Evolutionary conservation across 2,329 filamentous ascomycete species (phyloP), one percentile per base, ranked within the genome.

Genomic region (Neofusicoccum sp.): DNA sequence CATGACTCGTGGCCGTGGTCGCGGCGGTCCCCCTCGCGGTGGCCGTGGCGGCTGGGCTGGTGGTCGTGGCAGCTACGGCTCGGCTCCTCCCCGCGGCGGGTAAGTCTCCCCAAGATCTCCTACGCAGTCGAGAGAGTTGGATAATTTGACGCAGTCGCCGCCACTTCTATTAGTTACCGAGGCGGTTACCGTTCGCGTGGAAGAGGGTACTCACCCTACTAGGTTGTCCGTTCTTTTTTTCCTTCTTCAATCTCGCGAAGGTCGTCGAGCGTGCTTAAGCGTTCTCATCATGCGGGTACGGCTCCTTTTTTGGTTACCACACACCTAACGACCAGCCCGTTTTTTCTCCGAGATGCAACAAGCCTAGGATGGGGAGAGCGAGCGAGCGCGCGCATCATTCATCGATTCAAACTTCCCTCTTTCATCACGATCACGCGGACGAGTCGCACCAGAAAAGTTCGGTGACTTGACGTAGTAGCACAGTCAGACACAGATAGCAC

Each of bases 1-100:
- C 63, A 93, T 99, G 91, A 89, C 85, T 67, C 87, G 93, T 65
- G 91, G 92, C 61, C 79, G 81, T 30, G 82, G 90, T 56, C 86
- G 87, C 36, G 82, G 84, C 30, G 76, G 76, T 6, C 65, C 80
- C 34, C 67, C 67, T 16, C 63, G 66, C 30, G 76, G 77, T 61
- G 75, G 79, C 62, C 81, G 84, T 7, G 78, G 85, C 45, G 78
- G 80, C 61, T 79, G 79, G 57, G 51, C 20, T 20, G 76, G 66
- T 75, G 77, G 72, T 60, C 82, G 86, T 68, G 72, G 77, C 36
- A 79, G 79, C 60, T 81, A 78, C 68, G 79, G 79, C 59, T 74
- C 67, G 28, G 65, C 64, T 59, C 45, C 72, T 57, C 75, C 76
- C 41, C 71, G 76, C 60, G 77, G 77, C 40, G 75, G 76, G 76